Conservation (phyloP, 306 rosid species). For the Cicer pinnatifidum region DNA sequence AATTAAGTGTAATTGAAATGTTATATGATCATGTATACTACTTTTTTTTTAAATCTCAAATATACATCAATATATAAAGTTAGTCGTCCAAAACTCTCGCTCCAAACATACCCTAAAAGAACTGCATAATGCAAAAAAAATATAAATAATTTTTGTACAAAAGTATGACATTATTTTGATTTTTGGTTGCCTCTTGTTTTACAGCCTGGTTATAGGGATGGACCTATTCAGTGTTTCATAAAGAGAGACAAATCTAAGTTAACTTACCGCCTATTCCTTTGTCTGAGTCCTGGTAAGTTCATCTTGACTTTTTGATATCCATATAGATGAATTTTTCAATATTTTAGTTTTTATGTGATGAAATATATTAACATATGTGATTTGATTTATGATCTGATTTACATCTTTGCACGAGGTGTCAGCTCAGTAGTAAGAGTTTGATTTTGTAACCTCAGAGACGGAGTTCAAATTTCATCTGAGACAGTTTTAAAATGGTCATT, state of each 20-base stretch:
- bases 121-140: background rate
- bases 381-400: slow-evolving; percentile 4
- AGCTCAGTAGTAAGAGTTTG: too few relatives aligned
- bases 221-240: slow-evolving; percentile 84
- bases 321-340: background rate
- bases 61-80: too few relatives aligned
- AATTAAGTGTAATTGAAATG: too few relatives aligned
- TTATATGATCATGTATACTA: too few relatives aligned
- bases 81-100: too few relatives aligned
- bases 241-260: slow-evolving; percentile 91
- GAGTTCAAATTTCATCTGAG: too few relatives aligned
- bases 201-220: slow-evolving; percentile 90
- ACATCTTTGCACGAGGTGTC: slow-evolving; percentile 1
- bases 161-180: background rate
- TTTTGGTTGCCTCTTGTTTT: slow-evolving; percentile 25
- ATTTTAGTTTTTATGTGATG: background rate
- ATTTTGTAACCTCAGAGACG: too few relatives aligned
- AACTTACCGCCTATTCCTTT: slow-evolving; percentile 83
- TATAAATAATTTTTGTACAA: background rate
- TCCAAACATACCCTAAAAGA: background rate
- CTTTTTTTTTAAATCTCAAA: too few relatives aligned
- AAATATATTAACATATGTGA: background rate
- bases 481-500: too few relatives aligned
- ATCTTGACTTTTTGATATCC: slow-evolving; percentile 21
- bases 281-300: slow-evolving; percentile 86